Evolutionary conservation across 2,329 filamentous ascomycete genomes (phyloP).

Genomic region (Phaeomoniella chlamydospora): DNA sequence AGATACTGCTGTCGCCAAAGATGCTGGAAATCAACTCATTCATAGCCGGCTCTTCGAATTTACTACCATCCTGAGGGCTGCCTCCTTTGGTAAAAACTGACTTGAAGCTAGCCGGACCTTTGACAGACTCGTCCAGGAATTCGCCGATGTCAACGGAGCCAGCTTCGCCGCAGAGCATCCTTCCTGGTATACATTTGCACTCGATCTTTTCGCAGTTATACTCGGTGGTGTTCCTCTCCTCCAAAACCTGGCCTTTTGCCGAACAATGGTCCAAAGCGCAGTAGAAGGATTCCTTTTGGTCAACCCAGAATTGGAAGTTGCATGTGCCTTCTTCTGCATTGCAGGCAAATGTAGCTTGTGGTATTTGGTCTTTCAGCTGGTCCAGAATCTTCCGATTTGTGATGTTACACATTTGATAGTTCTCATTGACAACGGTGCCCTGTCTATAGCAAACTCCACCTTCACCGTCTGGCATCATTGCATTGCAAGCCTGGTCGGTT

Average conservation of each 20-base stretch:
- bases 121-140: conserved; percentile 69
- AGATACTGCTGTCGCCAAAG: conserved; percentile 85
- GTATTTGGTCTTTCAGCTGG: conserved; percentile 68
- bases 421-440: conserved; percentile 80
- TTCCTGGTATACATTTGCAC: conserved; percentile 76
- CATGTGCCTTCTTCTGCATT: conserved; percentile 60
- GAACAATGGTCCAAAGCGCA: conserved; percentile 74
- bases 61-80: conserved; percentile 55
- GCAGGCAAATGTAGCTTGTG: conserved; percentile 91
- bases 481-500: conserved; percentile 67
- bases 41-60: conserved; percentile 85
- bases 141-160: conserved; percentile 87
- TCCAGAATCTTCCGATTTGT: conserved; percentile 90
- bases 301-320: conserved; percentile 98
- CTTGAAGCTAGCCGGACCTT: conserved; percentile 73
- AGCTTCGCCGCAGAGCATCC: conserved; percentile 85
- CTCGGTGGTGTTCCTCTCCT: conserved; percentile 61
- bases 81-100: conserved; percentile 43
- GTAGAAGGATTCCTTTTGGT: conserved; percentile 88
- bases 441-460: conserved; percentile 86
- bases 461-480: conserved; percentile 68
- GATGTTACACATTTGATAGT: conserved; percentile 95
- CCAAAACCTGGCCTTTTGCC: conserved; percentile 54
- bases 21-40: conserved; percentile 75
- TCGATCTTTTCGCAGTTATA: conserved; percentile 76